phyloP scores from a whole-genome alignment of 768 basidiomycete genomes.

The Tephrocybe rancida region DNA sequence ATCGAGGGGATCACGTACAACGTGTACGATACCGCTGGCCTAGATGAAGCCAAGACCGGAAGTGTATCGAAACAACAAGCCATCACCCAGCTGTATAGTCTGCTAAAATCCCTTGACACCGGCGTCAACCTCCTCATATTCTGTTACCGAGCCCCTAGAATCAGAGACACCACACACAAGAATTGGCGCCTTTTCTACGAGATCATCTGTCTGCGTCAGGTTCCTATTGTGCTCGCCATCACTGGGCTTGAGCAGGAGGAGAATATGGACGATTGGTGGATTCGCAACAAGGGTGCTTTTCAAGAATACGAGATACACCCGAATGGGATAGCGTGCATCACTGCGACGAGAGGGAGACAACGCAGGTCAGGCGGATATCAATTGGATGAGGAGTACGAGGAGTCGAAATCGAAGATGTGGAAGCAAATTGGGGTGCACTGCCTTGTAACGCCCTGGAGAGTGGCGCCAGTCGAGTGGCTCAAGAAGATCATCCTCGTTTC shows the following conservation, averaged over 20 bases:
- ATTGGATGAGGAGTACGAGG: slow-evolving; percentile 28
- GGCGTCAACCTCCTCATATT: slow-evolving; percentile 44
- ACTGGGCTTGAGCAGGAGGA: slow-evolving; percentile 36
- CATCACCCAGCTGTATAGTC: slow-evolving; percentile 16
- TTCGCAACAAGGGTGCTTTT: slow-evolving; percentile 28
- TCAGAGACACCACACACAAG: slow-evolving; percentile 30
- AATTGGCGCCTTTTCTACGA: slow-evolving; percentile 41
- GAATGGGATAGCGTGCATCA: no score
- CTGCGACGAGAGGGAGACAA: slow-evolving; percentile 28
- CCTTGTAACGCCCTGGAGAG: slow-evolving; percentile 12
- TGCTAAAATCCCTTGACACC: slow-evolving; percentile 34
- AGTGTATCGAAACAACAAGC: no score
- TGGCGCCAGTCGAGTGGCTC: slow-evolving; percentile 18
- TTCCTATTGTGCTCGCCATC: slow-evolving; percentile 38
- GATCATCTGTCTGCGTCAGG: slow-evolving; percentile 35
- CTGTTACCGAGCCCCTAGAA: slow-evolving; percentile 40
- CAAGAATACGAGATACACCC: slow-evolving; percentile 26
- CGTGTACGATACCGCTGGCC: slow-evolving; percentile 28
- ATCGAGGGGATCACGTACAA: slow-evolving; percentile 22
- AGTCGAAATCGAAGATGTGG: slow-evolving; percentile 28
- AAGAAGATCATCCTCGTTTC: slow-evolving; percentile 10
- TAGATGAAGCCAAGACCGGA: no score
- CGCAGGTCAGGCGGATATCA: slow-evolving; percentile 15
- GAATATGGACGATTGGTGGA: slow-evolving; percentile 24
- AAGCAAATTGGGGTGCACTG: slow-evolving; percentile 17